Evolutionary conservation across 2,329 filamentous ascomycete species (phyloP).

Genomic region (Onygenales sp.): DNA sequence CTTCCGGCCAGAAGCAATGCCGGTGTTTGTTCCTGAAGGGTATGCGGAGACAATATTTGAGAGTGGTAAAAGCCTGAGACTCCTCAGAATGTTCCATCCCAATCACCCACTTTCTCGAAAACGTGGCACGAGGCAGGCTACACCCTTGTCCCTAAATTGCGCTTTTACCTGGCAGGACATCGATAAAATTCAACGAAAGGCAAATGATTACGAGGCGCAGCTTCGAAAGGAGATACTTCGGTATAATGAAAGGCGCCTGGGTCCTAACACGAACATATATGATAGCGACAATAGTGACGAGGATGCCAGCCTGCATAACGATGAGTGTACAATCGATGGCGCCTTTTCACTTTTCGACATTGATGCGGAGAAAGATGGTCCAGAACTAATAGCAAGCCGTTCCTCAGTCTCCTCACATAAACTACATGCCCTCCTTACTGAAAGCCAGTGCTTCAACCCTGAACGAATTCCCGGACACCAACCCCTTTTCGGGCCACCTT

Average conservation of each 20-base stretch:
- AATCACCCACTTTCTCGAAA: constrained; percentile 56
- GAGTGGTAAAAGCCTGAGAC: constrained; percentile 64
- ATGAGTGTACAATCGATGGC: constrained; percentile 7
- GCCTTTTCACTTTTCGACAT: constrained; percentile 29
- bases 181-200: constrained; percentile 51
- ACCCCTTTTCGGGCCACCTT: constrained; percentile 27
- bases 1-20: constrained; percentile 47
- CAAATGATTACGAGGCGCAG: constrained; percentile 33
- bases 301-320: neutral
- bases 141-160: constrained; percentile 55
- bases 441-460: constrained; percentile 14
- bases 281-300: neutral
- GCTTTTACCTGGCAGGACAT: constrained; percentile 64
- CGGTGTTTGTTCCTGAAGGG: constrained; percentile 61
- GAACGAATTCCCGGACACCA: constrained; percentile 10
- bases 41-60: constrained; percentile 67
- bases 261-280: neutral
- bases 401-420: constrained; percentile 18
- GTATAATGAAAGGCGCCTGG: constrained; percentile 19
- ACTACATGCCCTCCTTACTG: constrained; percentile 21
- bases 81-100: constrained; percentile 61
- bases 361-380: constrained; percentile 17
- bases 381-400: neutral
- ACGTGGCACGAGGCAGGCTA: constrained; percentile 37
- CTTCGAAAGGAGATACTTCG: constrained; percentile 29